Evolutionary conservation across 805 yeast genomes (phyloP).

Genomic region (Sungouiozyma ichnusensis): DNA sequence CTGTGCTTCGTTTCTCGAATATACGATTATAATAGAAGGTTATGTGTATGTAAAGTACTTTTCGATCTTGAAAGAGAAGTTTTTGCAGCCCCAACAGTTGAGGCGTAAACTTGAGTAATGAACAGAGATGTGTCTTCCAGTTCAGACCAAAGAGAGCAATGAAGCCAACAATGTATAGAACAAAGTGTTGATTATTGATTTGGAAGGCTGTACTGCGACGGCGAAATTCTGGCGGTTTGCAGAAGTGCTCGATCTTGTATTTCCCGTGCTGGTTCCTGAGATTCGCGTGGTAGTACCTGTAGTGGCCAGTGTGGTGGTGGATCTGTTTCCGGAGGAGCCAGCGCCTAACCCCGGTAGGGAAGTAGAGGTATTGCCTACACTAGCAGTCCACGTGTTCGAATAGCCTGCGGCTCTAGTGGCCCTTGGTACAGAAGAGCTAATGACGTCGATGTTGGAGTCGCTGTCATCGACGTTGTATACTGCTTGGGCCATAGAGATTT

Average conservation of each 20-base stretch:
- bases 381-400: slow-evolving; percentile 34
- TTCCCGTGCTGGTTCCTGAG: background rate
- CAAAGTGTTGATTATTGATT: background rate
- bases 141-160: background rate
- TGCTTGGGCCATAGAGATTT: slow-evolving; percentile 42
- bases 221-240: background rate
- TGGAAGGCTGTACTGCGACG: background rate
- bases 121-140: background rate
- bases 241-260: background rate
- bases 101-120: background rate
- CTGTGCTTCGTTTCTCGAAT: no score
- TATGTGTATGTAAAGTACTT: no score
- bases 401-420: slow-evolving; percentile 39
- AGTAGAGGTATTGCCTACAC: slow-evolving; percentile 15
- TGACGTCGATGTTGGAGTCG: slow-evolving; percentile 35
- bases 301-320: background rate
- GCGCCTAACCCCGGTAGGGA: background rate
- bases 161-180: background rate
- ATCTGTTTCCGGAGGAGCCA: no score
- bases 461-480: slow-evolving; percentile 10
- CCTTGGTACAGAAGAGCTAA: slow-evolving; percentile 36
- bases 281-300: background rate
- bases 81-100: no score
- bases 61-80: no score
- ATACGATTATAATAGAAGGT: no score